These are phyloP conservation scores for Pichia sp. DNA, from an alignment of 1,139 yeast species.

Conservation along the genomic window DNA sequence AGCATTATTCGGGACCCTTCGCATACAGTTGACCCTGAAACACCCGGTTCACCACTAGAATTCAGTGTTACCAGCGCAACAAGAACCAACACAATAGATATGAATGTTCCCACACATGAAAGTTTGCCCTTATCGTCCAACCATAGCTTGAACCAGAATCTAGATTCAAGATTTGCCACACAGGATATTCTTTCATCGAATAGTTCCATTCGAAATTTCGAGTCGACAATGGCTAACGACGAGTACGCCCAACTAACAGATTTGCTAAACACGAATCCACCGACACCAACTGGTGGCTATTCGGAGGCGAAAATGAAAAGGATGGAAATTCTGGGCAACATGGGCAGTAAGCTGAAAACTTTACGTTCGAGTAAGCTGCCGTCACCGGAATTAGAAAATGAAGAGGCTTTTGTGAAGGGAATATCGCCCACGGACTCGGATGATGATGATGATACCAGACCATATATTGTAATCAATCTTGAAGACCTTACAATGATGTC, in stretches of 20 bases:
- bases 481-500: slow-evolving; percentile 30
- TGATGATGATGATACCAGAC: slow-evolving; percentile 24
- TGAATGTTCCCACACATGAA: neutral
- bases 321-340: neutral
- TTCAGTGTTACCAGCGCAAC: slow-evolving; percentile 11
- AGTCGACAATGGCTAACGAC: slow-evolving; percentile 39
- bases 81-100: slow-evolving; percentile 5
- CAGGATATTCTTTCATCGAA: slow-evolving; percentile 19
- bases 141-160: neutral
- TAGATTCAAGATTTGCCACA: neutral
- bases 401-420: neutral
- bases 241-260: slow-evolving; percentile 60
- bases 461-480: slow-evolving; percentile 28
- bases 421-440: slow-evolving; percentile 6
- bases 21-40: slow-evolving; percentile 7
- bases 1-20: neutral
- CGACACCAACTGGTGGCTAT: slow-evolving; percentile 39
- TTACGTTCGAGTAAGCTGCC: neutral
- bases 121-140: neutral
- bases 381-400: neutral
- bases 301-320: neutral
- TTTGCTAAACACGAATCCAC: slow-evolving; percentile 47
- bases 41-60: slow-evolving; percentile 16
- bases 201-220: slow-evolving; percentile 24
- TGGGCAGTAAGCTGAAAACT: neutral